Evolutionary conservation across 1,139 yeast species (phyloP).

Genomic region (Kluyveromyces sp.): DNA sequence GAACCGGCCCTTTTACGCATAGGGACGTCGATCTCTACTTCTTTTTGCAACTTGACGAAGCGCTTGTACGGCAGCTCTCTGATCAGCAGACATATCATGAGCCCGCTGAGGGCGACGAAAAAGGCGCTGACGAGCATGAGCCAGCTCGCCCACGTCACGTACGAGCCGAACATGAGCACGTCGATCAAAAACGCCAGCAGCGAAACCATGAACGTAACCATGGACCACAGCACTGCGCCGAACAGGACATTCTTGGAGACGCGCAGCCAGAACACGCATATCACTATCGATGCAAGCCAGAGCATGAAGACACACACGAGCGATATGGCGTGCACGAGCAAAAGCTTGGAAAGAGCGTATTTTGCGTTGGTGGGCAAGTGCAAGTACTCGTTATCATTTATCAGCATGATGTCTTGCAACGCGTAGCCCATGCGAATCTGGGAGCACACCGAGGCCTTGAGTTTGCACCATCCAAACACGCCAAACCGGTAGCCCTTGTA

Average conservation of each 20-base stretch:
- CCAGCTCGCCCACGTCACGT: slow-evolving; percentile 63
- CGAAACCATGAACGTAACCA: slow-evolving; percentile 38
- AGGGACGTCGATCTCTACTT: neutral
- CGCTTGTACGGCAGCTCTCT: neutral
- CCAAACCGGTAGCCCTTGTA: slow-evolving; percentile 58
- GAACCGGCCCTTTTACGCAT: neutral
- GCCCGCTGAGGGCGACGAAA: slow-evolving; percentile 27
- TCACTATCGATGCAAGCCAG: slow-evolving; percentile 37
- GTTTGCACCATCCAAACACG: slow-evolving; percentile 71
- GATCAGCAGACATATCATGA: neutral
- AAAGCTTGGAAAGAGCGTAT: slow-evolving; percentile 57
- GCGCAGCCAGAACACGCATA: slow-evolving; percentile 17
- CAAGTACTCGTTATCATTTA: slow-evolving; percentile 29
- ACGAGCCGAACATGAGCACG: slow-evolving; percentile 50
- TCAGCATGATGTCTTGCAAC: slow-evolving; percentile 23
- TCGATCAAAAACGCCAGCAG: slow-evolving; percentile 47
- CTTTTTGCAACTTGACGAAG: neutral
- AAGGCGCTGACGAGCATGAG: slow-evolving; percentile 54
- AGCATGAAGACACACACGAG: slow-evolving; percentile 46
- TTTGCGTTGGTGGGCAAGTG: slow-evolving; percentile 54
- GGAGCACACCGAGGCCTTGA: slow-evolving; percentile 37
- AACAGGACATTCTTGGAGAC: neutral
- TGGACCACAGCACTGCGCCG: slow-evolving; percentile 1
- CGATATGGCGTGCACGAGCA: slow-evolving; percentile 78
- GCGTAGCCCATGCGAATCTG: slow-evolving; percentile 41